These are phyloP conservation scores for Lactifluus echinatus DNA, from an alignment of 768 basidiomycete species.

Conservation along the genomic window DNA sequence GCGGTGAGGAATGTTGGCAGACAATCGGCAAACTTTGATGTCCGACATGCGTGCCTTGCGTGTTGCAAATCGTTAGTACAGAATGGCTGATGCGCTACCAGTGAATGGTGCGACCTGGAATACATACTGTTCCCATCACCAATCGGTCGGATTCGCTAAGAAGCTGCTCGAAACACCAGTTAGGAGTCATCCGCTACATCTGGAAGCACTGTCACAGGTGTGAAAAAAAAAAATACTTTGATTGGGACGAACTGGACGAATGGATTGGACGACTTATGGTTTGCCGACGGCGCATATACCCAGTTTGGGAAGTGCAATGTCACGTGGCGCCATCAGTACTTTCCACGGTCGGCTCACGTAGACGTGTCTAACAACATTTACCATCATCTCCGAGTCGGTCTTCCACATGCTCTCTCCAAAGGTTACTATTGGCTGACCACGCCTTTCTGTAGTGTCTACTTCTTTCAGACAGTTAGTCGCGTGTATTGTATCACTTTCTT, in stretches of 20 bases:
- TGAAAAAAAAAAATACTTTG: not conserved
- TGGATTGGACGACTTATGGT: not conserved
- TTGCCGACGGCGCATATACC: not conserved
- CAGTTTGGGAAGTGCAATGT: not conserved
- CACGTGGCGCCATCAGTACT: constrained; percentile 4
- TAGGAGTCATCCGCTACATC: constrained; percentile 8
- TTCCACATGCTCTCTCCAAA: constrained; percentile 4
- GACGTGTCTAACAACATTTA: not conserved
- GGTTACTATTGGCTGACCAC: constrained; percentile 12
- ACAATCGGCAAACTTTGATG: not conserved
- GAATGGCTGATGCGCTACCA: not conserved
- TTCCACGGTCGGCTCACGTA: not conserved
- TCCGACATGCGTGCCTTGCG: not conserved
- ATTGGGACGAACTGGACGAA: not conserved
- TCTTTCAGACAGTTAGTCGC: constrained; percentile 54
- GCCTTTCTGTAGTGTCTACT: constrained; percentile 38
- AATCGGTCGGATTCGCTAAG: constrained; percentile 14
- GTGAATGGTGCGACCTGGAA: not conserved
- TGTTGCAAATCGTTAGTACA: not conserved
- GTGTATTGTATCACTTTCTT: constrained; percentile 15
- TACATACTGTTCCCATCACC: constrained; percentile 10
- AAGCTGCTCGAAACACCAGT: not conserved
- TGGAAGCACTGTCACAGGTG: not conserved
- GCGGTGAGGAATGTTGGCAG: not conserved
- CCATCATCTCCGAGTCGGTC: constrained; percentile 12